Evolutionary conservation across 768 basidiomycete species (phyloP).

Genomic region (Lyophyllum semitale): DNA sequence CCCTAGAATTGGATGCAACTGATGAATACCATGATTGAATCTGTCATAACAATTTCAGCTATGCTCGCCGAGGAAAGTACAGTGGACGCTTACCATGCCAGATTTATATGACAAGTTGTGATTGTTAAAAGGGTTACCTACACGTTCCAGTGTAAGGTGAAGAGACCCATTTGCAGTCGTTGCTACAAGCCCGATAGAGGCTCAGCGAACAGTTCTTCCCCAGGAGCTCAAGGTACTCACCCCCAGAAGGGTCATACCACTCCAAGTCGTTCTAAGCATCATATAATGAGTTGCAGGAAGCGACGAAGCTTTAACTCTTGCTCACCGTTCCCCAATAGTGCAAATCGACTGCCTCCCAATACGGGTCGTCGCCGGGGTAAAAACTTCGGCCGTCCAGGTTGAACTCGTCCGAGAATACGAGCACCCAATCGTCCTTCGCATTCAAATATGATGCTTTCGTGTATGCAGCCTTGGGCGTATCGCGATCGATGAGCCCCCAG

Average conservation of each 20-base stretch:
- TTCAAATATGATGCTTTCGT: slow-evolving; percentile 58
- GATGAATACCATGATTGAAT: neutral
- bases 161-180: slow-evolving; percentile 73
- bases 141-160: slow-evolving; percentile 64
- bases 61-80: neutral
- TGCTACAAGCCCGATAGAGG: slow-evolving; percentile 24
- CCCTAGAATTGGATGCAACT: neutral
- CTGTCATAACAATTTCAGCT: slow-evolving; percentile 21
- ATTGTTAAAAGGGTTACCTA: slow-evolving; percentile 39
- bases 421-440: slow-evolving; percentile 46
- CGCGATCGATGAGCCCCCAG: slow-evolving; percentile 70
- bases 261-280: slow-evolving; percentile 57
- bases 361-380: slow-evolving; percentile 70
- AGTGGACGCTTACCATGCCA: slow-evolving; percentile 42
- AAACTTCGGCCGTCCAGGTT: slow-evolving; percentile 71
- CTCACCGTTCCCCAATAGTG: slow-evolving; percentile 70
- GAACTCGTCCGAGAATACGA: slow-evolving; percentile 86
- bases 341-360: slow-evolving; percentile 59
- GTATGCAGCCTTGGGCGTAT: slow-evolving; percentile 65
- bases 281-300: too few species aligned
- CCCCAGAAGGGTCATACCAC: slow-evolving; percentile 73
- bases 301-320: slow-evolving; percentile 11
- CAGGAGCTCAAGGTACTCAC: slow-evolving; percentile 18
- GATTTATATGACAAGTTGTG: slow-evolving; percentile 74
- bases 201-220: neutral